These are phyloP conservation scores for Alternaria longipes DNA, from an alignment of 2,329 filamentous ascomycete species.

Conservation along the genomic window DNA sequence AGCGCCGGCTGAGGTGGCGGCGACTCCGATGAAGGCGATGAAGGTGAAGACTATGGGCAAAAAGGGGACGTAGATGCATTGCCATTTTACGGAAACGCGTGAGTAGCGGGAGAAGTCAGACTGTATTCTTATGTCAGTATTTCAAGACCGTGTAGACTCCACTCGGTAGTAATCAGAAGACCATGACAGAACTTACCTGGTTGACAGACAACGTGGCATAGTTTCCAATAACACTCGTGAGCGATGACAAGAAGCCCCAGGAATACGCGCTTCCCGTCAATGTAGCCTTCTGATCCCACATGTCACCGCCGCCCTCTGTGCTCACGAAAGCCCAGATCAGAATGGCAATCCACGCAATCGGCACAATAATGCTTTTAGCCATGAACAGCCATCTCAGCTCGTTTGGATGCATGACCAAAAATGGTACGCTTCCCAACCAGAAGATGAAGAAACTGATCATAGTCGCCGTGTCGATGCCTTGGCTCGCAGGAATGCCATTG, in stretches of 20 bases:
- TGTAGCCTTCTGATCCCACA: slow-evolving; percentile 58
- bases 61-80: slow-evolving; percentile 61
- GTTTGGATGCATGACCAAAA: slow-evolving; percentile 65
- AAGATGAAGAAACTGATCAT: slow-evolving; percentile 68
- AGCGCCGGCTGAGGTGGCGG: slow-evolving; percentile 64
- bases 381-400: slow-evolving; percentile 64
- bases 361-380: slow-evolving; percentile 59
- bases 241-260: slow-evolving; percentile 63
- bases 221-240: slow-evolving; percentile 61
- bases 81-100: slow-evolving; percentile 59
- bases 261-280: slow-evolving; percentile 62
- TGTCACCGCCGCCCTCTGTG: slow-evolving; percentile 61
- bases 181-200: slow-evolving; percentile 43
- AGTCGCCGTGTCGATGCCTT: slow-evolving; percentile 65
- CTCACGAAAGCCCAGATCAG: slow-evolving; percentile 69
- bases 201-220: slow-evolving; percentile 64
- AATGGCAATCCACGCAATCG: slow-evolving; percentile 68
- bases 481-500: slow-evolving; percentile 61
- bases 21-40: slow-evolving; percentile 65
- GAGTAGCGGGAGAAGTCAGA: slow-evolving; percentile 67
- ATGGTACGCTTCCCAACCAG: slow-evolving; percentile 63
- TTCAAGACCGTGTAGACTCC: slow-evolving; percentile 16
- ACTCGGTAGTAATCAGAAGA: not conserved
- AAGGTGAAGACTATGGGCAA: slow-evolving; percentile 64
- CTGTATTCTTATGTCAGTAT: slow-evolving; percentile 40